Conservation (phyloP, 345 rosid species). For the Lumnitzera littorea region DNA sequence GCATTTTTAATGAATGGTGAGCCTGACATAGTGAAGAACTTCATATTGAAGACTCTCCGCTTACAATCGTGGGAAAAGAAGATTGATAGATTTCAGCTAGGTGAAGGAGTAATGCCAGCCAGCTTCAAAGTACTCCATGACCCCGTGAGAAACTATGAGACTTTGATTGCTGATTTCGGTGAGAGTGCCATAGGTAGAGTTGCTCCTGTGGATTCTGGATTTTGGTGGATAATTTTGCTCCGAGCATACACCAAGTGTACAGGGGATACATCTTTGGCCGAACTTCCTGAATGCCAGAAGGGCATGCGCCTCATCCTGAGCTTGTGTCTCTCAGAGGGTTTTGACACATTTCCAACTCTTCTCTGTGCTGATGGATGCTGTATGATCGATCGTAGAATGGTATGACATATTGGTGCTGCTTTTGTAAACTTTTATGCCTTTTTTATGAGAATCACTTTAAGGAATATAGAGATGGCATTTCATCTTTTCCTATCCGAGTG, state of each 20-base stretch:
- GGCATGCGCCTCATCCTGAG: constrained; percentile 89
- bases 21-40: constrained; percentile 78
- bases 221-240: constrained; percentile 96
- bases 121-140: constrained; percentile 94
- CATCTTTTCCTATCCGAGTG: not conserved
- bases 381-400: constrained; percentile 99
- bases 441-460: too few species aligned
- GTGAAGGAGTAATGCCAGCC: constrained; percentile 98
- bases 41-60: constrained; percentile 85
- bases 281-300: constrained; percentile 88
- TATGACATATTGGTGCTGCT: constrained; percentile 4
- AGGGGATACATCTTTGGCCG: constrained; percentile 80
- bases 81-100: constrained; percentile 93
- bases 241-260: constrained; percentile 91
- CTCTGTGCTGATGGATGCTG: constrained; percentile 97
- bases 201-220: constrained; percentile 95
- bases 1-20: constrained; percentile 89
- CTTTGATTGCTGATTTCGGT: constrained; percentile 86
- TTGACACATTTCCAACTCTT: constrained; percentile 94
- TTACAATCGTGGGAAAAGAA: constrained; percentile 98
- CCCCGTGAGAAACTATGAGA: constrained; percentile 74
- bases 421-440: not conserved
- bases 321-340: constrained; percentile 89
- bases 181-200: constrained; percentile 99
- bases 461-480: not conserved